These are phyloP conservation scores for Paratinospora sagittata DNA, from an alignment of 164 flowering plant species.

Conservation along the genomic window DNA sequence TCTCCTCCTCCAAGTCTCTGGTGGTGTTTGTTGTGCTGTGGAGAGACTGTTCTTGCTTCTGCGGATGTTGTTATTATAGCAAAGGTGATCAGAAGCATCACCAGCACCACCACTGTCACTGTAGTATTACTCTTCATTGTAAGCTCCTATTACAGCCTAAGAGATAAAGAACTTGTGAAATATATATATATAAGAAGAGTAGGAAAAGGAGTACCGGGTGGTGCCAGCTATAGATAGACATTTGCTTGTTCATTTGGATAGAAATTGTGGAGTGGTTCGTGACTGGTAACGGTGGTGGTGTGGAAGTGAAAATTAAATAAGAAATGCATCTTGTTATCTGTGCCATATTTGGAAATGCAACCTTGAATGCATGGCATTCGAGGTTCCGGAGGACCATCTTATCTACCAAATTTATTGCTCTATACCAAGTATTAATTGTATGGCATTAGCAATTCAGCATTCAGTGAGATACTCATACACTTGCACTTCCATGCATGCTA, in stretches of 20 bases:
- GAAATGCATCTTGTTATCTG: conserved; percentile 9
- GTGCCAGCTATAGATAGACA: too few species aligned
- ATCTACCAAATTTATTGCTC: conserved; percentile 3
- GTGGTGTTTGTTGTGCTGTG: not conserved
- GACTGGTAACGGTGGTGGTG: not conserved
- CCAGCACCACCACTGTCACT: conserved; percentile 10
- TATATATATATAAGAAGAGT: not conserved
- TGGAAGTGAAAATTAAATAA: conserved; percentile 1
- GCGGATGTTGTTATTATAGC: not conserved
- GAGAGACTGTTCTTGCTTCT: conserved; percentile 13
- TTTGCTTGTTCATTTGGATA: too few species aligned
- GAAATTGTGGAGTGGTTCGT: not conserved
- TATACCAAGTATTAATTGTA: too few species aligned
- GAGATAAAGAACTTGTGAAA: not conserved
- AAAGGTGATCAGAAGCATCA: conserved; percentile 18
- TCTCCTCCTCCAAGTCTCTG: not conserved
- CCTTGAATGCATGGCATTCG: not conserved
- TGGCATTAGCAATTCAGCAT: too few species aligned
- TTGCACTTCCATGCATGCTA: too few species aligned
- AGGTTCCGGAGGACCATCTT: not conserved
- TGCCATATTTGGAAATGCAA: conserved; percentile 11
- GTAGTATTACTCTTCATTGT: not conserved
- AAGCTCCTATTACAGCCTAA: not conserved
- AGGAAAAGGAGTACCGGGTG: too few species aligned
- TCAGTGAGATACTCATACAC: too few species aligned